Percentiles rank a stretch among this genome's conserved stretches.
Conservation (phyloP, 1,139 yeast genomes). For the Pichiaceae sp. region DNA sequence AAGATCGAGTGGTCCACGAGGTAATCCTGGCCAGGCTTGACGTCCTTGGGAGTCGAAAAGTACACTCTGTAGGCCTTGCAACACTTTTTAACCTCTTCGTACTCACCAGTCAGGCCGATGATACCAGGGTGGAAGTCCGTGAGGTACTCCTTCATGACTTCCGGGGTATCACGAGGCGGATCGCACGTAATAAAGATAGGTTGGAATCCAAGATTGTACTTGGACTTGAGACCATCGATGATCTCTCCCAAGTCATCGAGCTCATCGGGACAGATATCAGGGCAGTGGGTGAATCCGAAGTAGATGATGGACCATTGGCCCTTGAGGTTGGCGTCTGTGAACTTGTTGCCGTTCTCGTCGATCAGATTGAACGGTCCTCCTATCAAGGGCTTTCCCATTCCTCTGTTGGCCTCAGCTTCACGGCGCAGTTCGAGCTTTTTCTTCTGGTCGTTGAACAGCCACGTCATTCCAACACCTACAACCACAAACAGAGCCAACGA, state of each 20-base stretch:
- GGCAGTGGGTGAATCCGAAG: conserved; percentile 95
- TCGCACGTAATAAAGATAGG: conserved; percentile 94
- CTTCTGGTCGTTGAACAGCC: conserved; percentile 64
- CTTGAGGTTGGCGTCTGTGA: conserved; percentile 67
- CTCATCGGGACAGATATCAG: conserved; percentile 97
- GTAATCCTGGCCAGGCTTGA: conserved; percentile 92
- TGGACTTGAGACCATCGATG: conserved; percentile 51
- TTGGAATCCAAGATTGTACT: conserved; percentile 54
- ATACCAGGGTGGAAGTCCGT: conserved; percentile 83
- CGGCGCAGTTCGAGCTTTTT: conserved; percentile 63
- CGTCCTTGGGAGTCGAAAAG: conserved; percentile 90
- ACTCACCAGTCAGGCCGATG: conserved; percentile 85
- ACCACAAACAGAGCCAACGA: conserved; percentile 59
- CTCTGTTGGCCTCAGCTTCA: conserved; percentile 77
- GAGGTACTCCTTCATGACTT: conserved; percentile 67
- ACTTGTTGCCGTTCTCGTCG: conserved; percentile 62
- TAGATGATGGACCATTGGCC: conserved; percentile 77
- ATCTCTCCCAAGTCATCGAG: conserved; percentile 82
- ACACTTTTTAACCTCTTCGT: conserved; percentile 70
- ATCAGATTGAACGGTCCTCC: conserved; percentile 81
- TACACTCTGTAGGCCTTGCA: conserved; percentile 90
- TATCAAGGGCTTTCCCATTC: conserved; percentile 84
- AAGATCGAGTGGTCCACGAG: conserved; percentile 94
- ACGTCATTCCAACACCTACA: conserved; percentile 65
- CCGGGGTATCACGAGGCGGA: conserved; percentile 89